phyloP scores from a whole-genome alignment of 192 early-diverging fungal species.

The Coemansia aciculifera region DNA sequence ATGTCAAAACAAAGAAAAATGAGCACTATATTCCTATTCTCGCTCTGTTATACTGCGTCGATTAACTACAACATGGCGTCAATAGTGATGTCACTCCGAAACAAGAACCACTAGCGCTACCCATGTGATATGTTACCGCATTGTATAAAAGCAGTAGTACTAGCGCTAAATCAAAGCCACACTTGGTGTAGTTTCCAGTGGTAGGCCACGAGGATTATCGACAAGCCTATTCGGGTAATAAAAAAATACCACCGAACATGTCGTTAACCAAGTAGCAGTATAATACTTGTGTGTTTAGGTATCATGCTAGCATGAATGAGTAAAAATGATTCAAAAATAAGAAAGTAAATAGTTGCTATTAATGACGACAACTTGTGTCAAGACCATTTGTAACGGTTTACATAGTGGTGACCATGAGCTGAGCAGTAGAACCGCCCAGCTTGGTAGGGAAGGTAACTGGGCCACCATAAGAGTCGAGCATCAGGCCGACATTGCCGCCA shows the following conservation, averaged over 20 bases:
- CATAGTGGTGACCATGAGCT: slow-evolving; percentile 21
- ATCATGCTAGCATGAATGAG: neutral
- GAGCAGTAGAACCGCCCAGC: slow-evolving; percentile 27
- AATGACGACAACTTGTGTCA: neutral
- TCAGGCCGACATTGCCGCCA: slow-evolving; percentile 21
- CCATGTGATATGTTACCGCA: neutral
- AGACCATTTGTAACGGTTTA: neutral
- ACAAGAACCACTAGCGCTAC: neutral
- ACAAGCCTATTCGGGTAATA: neutral
- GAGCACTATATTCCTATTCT: neutral
- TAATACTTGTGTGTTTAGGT: neutral
- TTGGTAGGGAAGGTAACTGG: slow-evolving; percentile 28
- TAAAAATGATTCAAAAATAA: neutral
- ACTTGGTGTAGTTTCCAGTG: neutral
- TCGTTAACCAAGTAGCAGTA: neutral
- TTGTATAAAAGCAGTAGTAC: neutral
- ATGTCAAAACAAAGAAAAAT: neutral
- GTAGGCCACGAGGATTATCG: neutral
- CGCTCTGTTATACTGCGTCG: neutral
- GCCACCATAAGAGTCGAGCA: slow-evolving; percentile 15
- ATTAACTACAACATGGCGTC: neutral
- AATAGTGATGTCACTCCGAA: neutral
- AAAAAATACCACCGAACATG: neutral
- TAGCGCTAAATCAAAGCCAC: neutral
- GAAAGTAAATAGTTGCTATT: neutral